A percentile compares a stretch with the other conserved stretches of the same genome.
phyloP scores from a whole-genome alignment of 345 rosid species.

The Eucalyptus marginata region DNA sequence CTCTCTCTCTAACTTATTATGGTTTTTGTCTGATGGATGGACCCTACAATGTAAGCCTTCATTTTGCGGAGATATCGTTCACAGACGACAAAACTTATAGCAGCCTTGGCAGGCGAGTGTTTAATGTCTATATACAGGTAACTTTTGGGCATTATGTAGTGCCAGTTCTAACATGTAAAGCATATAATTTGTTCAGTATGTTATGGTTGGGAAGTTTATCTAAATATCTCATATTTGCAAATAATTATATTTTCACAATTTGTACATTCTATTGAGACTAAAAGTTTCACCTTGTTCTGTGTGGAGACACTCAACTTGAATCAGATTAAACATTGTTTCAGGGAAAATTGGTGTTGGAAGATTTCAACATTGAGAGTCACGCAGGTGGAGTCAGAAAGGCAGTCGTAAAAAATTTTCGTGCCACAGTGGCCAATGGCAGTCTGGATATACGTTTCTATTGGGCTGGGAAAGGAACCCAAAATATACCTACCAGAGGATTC shows the following conservation, averaged over 20 bases:
- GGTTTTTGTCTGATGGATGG: slow-evolving; percentile 33
- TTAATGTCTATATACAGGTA: slow-evolving; percentile 68
- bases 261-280: background rate
- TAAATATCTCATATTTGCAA: background rate
- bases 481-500: too few relatives aligned
- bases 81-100: slow-evolving; percentile 2
- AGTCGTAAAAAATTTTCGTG: slow-evolving; percentile 3
- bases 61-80: slow-evolving; percentile 66
- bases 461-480: slow-evolving; percentile 59
- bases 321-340: background rate
- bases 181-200: background rate
- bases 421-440: slow-evolving; percentile 8
- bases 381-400: slow-evolving; percentile 36
- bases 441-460: slow-evolving; percentile 47
- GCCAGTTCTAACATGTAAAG: background rate
- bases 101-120: slow-evolving; percentile 50
- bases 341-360: slow-evolving; percentile 35
- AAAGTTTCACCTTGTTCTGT: background rate
- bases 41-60: slow-evolving; percentile 46
- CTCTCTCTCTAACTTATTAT: slow-evolving; percentile 18
- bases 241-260: background rate
- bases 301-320: background rate
- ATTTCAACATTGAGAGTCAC: slow-evolving; percentile 39
- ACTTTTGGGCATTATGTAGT: background rate
- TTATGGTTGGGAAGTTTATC: background rate